Evolutionary conservation across 441 rosid genomes (phyloP).

Genomic region (Cnidoscolus chayamansa): DNA sequence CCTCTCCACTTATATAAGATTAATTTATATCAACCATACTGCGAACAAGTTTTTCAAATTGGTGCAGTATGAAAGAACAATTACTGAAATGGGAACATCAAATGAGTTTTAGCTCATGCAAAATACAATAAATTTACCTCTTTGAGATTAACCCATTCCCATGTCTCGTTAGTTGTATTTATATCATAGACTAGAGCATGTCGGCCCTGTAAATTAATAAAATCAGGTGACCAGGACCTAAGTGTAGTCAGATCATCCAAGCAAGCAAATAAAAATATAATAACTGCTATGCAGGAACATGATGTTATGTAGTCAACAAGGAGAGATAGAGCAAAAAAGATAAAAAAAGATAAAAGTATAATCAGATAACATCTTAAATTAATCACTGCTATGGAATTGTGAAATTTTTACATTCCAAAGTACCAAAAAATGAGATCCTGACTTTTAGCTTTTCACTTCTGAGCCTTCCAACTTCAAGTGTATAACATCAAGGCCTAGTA

Average conservation of each 20-base stretch:
- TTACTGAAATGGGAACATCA: background rate
- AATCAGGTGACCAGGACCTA: constrained; percentile 13
- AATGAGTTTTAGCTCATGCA: background rate
- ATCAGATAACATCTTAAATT: background rate
- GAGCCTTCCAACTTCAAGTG: background rate
- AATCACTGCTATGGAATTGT: too few species aligned
- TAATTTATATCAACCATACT: background rate
- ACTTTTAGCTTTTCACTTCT: background rate
- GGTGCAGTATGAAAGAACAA: background rate
- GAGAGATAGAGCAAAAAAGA: background rate
- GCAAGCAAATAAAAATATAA: background rate
- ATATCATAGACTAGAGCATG: constrained; percentile 88
- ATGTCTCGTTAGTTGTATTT: constrained; percentile 56
- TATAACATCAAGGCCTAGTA: too few species aligned
- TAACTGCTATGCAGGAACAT: background rate
- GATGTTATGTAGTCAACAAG: background rate
- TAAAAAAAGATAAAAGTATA: background rate
- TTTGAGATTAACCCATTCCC: constrained; percentile 93
- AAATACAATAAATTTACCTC: constrained; percentile 46
- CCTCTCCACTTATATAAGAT: background rate
- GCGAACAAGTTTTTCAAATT: constrained; percentile 3
- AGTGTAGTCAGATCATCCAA: background rate
- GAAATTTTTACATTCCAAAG: too few species aligned
- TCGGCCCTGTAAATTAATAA: constrained; percentile 53
- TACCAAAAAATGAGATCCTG: too few species aligned